phyloP scores from a whole-genome alignment of 2,329 filamentous ascomycete species.

The Pestalotiopsis sp. region DNA sequence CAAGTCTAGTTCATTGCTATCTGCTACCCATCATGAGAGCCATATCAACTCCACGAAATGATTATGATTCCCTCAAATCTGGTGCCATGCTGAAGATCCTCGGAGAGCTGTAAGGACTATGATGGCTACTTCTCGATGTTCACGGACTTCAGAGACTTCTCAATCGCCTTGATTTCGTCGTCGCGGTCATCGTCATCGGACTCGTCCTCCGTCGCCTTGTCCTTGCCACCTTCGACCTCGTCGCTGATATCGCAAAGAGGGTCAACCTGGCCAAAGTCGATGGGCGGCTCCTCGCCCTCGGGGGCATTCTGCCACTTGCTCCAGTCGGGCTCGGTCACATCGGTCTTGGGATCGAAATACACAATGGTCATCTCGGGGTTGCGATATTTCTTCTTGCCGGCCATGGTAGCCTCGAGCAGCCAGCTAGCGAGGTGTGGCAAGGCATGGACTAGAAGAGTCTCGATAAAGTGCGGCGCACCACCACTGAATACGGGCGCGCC shows the following conservation, averaged over 20 bases:
- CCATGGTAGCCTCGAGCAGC: conserved; percentile 57
- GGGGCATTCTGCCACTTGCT: conserved; percentile 14
- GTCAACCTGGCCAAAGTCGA: conserved; percentile 1
- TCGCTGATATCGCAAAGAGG: background rate
- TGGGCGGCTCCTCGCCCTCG: background rate
- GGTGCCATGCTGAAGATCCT: background rate
- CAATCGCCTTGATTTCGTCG: conserved; percentile 8
- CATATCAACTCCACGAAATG: too few species aligned
- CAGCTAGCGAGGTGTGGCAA: conserved; percentile 60
- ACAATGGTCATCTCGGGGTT: conserved; percentile 42
- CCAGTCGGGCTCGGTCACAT: conserved; percentile 31
- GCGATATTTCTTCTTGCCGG: conserved; percentile 30
- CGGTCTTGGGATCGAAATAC: conserved; percentile 22
- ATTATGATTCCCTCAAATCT: background rate
- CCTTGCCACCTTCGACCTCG: conserved; percentile 1
- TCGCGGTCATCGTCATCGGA: background rate
- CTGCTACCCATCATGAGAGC: too few species aligned
- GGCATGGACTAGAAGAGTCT: conserved; percentile 63
- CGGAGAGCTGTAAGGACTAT: background rate
- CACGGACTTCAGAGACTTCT: conserved; percentile 9
- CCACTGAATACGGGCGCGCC: conserved; percentile 74
- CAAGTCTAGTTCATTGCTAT: too few species aligned
- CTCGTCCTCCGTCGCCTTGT: conserved; percentile 2
- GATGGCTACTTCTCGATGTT: background rate
- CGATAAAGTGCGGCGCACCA: conserved; percentile 59